phyloP scores from a whole-genome alignment of 1,139 yeast species.

The Hansenula lynferdii region DNA sequence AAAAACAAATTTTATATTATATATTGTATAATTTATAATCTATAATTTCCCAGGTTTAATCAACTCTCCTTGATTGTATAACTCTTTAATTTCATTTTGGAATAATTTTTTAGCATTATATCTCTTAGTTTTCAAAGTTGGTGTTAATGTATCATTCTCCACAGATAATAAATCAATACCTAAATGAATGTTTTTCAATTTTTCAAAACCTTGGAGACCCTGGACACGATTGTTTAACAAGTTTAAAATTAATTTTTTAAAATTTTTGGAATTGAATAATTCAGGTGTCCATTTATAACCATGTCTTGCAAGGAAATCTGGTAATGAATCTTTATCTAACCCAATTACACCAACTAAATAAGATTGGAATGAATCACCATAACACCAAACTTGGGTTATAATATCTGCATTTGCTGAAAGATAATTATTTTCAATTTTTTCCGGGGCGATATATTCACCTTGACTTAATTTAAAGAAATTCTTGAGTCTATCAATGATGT shows the following conservation, averaged over 20 bases:
- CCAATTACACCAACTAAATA: slow-evolving; percentile 60
- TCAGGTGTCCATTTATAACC: too few species aligned
- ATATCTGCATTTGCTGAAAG: slow-evolving; percentile 44
- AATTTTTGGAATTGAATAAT: background rate
- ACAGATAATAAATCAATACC: slow-evolving; percentile 43
- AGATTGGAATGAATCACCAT: slow-evolving; percentile 56
- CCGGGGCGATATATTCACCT: slow-evolving; percentile 49
- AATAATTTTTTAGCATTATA: slow-evolving; percentile 29
- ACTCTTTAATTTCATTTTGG: background rate
- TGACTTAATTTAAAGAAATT: slow-evolving; percentile 19
- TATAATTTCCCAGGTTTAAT: background rate
- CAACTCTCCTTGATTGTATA: slow-evolving; percentile 1
- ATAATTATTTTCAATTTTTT: slow-evolving; percentile 54
- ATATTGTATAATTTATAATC: too few species aligned
- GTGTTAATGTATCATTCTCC: slow-evolving; percentile 41
- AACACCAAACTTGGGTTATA: slow-evolving; percentile 48
- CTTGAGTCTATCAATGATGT: slow-evolving; percentile 33
- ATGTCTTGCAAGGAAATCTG: background rate
- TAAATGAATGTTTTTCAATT: slow-evolving; percentile 37
- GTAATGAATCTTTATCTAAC: slow-evolving; percentile 37
- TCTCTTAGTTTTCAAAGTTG: slow-evolving; percentile 45
- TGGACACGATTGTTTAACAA: slow-evolving; percentile 16
- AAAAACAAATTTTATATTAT: too few species aligned
- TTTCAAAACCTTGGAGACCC: slow-evolving; percentile 30
- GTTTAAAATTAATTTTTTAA: background rate